Conservation (phyloP, 805 yeast species). For the Schizosaccharomyces cryophilus region DNA sequence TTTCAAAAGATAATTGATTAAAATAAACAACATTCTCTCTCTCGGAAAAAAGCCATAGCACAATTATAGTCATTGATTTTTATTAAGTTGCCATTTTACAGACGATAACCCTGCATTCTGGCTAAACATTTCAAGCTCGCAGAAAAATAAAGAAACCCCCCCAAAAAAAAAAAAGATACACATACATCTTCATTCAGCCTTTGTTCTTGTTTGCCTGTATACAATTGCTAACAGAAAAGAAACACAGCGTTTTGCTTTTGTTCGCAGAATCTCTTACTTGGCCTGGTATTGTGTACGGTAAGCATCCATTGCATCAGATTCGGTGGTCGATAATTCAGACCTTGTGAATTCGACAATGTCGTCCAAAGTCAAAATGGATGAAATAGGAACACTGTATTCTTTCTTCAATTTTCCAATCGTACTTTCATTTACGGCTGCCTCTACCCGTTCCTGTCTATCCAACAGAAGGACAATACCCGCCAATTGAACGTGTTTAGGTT, state of each 20-base stretch:
- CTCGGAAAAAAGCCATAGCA: too few species aligned
- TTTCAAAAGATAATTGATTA: too few species aligned
- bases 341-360: constrained; percentile 34
- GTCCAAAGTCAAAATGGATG: constrained; percentile 49
- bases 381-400: constrained; percentile 56
- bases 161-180: too few species aligned
- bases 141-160: too few species aligned
- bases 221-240: neutral
- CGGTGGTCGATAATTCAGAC: constrained; percentile 6
- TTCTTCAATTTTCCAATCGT: constrained; percentile 63
- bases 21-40: too few species aligned
- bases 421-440: constrained; percentile 41
- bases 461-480: constrained; percentile 75
- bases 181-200: too few species aligned
- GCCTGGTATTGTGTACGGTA: constrained; percentile 3
- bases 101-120: too few species aligned
- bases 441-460: constrained; percentile 65
- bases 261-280: neutral
- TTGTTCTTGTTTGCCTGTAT: too few species aligned
- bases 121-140: too few species aligned
- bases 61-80: too few species aligned
- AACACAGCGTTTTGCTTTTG: neutral
- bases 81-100: too few species aligned
- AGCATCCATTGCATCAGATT: constrained; percentile 7
- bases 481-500: constrained; percentile 40